Evolutionary conservation across 192 early-diverging fungal species (phyloP), one percentile per base, ranked within the genome.

Genomic region (Coemansia sp.): DNA sequence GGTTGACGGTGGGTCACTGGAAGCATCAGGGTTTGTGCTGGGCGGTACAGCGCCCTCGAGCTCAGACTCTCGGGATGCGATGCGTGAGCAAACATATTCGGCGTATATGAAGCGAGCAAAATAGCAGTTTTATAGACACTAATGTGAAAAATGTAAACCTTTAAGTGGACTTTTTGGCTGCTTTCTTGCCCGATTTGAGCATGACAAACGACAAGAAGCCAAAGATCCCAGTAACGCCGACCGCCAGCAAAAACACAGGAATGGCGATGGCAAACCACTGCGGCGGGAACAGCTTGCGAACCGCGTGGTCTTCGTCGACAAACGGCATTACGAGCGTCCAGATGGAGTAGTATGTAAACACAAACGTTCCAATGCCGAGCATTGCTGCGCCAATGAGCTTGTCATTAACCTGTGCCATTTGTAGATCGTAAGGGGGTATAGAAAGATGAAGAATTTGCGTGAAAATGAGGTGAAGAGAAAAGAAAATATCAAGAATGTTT

Each of bases 321-420:
- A 95, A 93, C 23, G 93, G 93, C 40, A 97, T 87, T 20, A 95
- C 78, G 31, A 97, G 83, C 1, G 90, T 89, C 95, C 95, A 97
- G 51, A 88, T 80, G 17, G 93, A 88, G 80, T 95, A 97, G 74
- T 97, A 97, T 50, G 85, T 62, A 72, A 95, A 95, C 46, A 94
- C 87, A 44, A 86, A 74, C 21, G 86, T 72, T 42, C 90, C 88
- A 53, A 91, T 64, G 7, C 83, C 77, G 42, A 94, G 81, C 17
- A 93, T 76, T 47, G 79, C 76, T 11, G 86, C 90, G 17, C 95
- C 95, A 23, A 94, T 86, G 20, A 89, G 73, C 75, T 89, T 87
- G 84, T 97, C 95, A 50, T 81, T 62, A 68, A 80, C 57, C 62
- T 87, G 71, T 23, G 72, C 48, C 77, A 80, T 80, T 42, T 21